These are phyloP conservation scores for Diophrys appendiculata DNA, from an alignment of 73 alveolate species.

Conservation along the genomic window DNA sequence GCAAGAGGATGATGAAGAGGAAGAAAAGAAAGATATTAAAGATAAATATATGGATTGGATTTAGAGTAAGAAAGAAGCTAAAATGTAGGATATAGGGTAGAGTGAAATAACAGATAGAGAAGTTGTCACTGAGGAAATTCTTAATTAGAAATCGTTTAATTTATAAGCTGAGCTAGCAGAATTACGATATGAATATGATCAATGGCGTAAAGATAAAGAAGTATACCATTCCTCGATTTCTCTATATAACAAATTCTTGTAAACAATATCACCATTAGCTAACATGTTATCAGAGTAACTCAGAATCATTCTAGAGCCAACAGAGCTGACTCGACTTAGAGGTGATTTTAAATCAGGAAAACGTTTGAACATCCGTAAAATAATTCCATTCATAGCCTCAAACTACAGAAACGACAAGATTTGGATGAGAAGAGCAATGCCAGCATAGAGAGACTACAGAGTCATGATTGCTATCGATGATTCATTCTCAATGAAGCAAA, in stretches of 20 bases:
- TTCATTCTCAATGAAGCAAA: conserved; percentile 90
- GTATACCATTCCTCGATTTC: conserved; percentile 24
- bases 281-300: conserved; percentile 77
- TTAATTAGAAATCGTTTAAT: conserved; percentile 2
- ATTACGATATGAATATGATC: conserved; percentile 2
- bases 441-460: conserved; percentile 96
- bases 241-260: conserved; percentile 11
- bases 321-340: conserved; percentile 77
- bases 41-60: conserved; percentile 48
- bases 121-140: conserved; percentile 29
- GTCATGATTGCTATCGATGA: conserved; percentile 96
- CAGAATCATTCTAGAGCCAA: conserved; percentile 91
- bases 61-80: conserved; percentile 38
- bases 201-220: conserved; percentile 13
- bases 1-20: conserved; percentile 50
- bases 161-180: not conserved
- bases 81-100: not conserved
- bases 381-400: conserved; percentile 98
- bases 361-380: conserved; percentile 97
- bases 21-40: conserved; percentile 70
- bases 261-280: conserved; percentile 45
- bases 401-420: conserved; percentile 98
- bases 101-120: conserved; percentile 37
- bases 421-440: conserved; percentile 99
- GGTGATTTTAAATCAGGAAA: conserved; percentile 99